phyloP scores from a whole-genome alignment of 2,329 filamentous ascomycete genomes.

The Cyanodermella asteris region DNA sequence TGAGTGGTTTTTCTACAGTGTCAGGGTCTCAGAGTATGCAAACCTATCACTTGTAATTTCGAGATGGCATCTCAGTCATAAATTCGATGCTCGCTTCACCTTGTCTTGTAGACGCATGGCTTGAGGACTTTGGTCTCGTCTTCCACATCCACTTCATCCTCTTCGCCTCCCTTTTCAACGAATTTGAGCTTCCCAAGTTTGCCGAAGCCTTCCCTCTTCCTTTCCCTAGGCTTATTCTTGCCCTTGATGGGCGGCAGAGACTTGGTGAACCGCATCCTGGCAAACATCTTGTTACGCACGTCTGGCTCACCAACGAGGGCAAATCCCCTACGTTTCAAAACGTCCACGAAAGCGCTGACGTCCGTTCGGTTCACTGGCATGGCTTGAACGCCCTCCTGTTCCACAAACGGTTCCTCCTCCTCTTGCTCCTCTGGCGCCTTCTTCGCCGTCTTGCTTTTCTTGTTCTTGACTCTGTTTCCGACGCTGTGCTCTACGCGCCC shows the following conservation, averaged over 20 bases:
- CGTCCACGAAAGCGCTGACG: constrained; percentile 67
- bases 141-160: constrained; percentile 32
- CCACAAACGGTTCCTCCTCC: constrained; percentile 28
- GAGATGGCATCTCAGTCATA: too few relatives aligned
- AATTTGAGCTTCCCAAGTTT: constrained; percentile 30
- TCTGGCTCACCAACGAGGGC: constrained; percentile 60
- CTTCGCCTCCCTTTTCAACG: constrained; percentile 32
- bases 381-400: constrained; percentile 44
- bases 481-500: constrained; percentile 45
- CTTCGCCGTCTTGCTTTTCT: constrained; percentile 15
- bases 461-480: constrained; percentile 34
- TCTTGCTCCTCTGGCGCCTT: constrained; percentile 27
- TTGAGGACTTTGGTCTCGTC: constrained; percentile 57
- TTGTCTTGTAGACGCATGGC: constrained; percentile 87
- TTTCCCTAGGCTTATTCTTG: constrained; percentile 35
- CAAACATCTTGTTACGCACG: constrained; percentile 91
- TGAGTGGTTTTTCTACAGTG: too few relatives aligned
- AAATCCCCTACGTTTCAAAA: constrained; percentile 62
- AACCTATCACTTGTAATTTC: too few relatives aligned
- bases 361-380: constrained; percentile 63
- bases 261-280: constrained; percentile 89
- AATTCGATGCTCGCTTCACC: too few relatives aligned
- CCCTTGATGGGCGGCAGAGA: constrained; percentile 51
- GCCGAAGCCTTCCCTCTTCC: constrained; percentile 22
- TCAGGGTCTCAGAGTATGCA: too few relatives aligned